Base-by-base conservation (phyloP, 192 early-diverging fungal genomes). In the Mortierella antarctica region DNA sequence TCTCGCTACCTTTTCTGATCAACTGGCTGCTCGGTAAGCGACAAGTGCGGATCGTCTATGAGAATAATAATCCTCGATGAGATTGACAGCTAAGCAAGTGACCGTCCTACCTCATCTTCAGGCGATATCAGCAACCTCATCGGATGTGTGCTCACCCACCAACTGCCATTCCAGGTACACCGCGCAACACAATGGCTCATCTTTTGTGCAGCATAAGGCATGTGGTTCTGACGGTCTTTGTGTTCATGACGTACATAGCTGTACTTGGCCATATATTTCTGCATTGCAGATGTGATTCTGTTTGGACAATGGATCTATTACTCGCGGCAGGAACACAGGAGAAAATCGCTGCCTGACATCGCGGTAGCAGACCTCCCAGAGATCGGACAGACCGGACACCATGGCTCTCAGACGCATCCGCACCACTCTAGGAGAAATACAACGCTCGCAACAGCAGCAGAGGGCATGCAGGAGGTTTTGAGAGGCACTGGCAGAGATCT, bases 111-210 rank as follows among this genome's bases (percentile, higher is more conserved):
- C 51, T 74, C 31, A 59, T 45, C 15, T 49, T 6, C 72, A 83
- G 93, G 93, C 21, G 94, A 95, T 67, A 56, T 90, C 53, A 86
- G 88, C 62, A 94, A 93, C 73, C 72, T 94, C 6, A 68, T 92
- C 51, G 94, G 93, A 13, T 90, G 92, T 23, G 51, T 94, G 18
- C 67, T 93, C 42, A 93, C 93, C 41, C 61, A 88, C 8, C 94
- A 94, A 71, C 88, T 90, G n/a, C 83, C 85, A n/a, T 95, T 95
- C 67, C 94, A 95, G 83, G 87, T 89, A 65, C 7, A 31, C 31
- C 31, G 31, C 31, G 31, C 31, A 31, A 31, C 31, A 17, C 50
- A 51, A 51, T 15, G 50, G 17, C 50, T 51, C 18, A 56, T 56
- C 54, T 1, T 9, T 20, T 20, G 8, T 12, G 14, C 15, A 56